Evolutionary conservation across 1,284 basidiomycete genomes (phyloP).

Genomic region (Gastroboletus turbinatus): DNA sequence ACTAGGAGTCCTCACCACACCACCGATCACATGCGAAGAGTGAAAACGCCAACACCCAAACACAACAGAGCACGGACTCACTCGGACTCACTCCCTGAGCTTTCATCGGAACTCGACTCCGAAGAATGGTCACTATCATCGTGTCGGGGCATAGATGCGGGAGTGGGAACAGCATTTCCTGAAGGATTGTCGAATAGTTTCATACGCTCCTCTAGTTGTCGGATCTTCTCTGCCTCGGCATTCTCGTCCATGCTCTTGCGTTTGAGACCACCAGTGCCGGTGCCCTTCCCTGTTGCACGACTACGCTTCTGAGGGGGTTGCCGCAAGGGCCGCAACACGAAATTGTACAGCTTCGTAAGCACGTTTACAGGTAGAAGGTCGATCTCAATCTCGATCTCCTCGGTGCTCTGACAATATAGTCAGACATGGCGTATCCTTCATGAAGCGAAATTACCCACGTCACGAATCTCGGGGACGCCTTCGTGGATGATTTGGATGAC

Average conservation of each 20-base stretch:
- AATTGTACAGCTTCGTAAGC: slow-evolving; percentile 90
- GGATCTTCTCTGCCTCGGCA: slow-evolving; percentile 86
- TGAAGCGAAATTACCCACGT: slow-evolving; percentile 56
- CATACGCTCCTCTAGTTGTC: slow-evolving; percentile 81
- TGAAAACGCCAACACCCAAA: slow-evolving; percentile 15
- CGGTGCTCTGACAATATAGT: slow-evolving; percentile 64
- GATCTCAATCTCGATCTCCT: slow-evolving; percentile 97
- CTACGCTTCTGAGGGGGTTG: slow-evolving; percentile 60
- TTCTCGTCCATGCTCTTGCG: slow-evolving; percentile 92
- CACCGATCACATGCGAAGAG: slow-evolving; percentile 14
- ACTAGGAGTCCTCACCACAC: slow-evolving; percentile 24
- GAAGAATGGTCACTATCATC: slow-evolving; percentile 73
- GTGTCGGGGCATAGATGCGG: slow-evolving; percentile 35
- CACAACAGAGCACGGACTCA: slow-evolving; percentile 37
- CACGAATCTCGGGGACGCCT: slow-evolving; percentile 83
- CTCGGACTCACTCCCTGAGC: slow-evolving; percentile 81
- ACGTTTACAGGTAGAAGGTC: slow-evolving; percentile 83
- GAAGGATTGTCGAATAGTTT: slow-evolving; percentile 65
- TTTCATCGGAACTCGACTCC: slow-evolving; percentile 76
- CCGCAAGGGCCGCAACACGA: slow-evolving; percentile 77
- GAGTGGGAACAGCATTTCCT: slow-evolving; percentile 37
- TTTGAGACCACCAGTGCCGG: slow-evolving; percentile 83
- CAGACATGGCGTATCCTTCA: slow-evolving; percentile 8
- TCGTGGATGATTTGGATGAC: slow-evolving; percentile 93
- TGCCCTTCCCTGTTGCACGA: slow-evolving; percentile 66